A percentile compares a stretch with the other conserved stretches of the same genome.
Conservation (phyloP, 257 asterid genomes). For the Salvia miltiorrhiza region DNA sequence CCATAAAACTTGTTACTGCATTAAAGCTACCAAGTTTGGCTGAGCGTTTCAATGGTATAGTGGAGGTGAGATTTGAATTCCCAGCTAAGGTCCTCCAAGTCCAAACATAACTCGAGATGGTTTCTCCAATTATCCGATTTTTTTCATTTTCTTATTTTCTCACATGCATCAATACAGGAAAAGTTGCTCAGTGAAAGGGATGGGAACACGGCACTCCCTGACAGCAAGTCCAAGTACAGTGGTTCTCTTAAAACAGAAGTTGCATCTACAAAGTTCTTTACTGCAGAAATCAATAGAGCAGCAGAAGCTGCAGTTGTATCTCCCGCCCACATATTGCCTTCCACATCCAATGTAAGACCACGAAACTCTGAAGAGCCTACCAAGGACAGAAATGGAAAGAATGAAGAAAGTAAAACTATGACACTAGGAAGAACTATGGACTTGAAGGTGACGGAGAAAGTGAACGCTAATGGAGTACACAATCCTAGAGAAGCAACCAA, state of each 20-base stretch:
- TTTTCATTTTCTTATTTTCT: conserved; percentile 13
- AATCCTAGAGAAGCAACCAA: conserved; percentile 33
- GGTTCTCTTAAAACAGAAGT: conserved; percentile 23
- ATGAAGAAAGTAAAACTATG: conserved; percentile 29
- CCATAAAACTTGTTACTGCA: conserved; percentile 89
- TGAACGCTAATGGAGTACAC: conserved; percentile 21
- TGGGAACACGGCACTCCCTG: conserved; percentile 24
- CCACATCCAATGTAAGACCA: conserved; percentile 30
- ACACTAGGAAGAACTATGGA: conserved; percentile 34
- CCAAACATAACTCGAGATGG: not conserved
- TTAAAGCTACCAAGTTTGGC: conserved; percentile 91
- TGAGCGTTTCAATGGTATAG: conserved; percentile 79
- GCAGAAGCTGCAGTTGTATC: conserved; percentile 27
- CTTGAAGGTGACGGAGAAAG: conserved; percentile 22
- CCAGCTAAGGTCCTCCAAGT: not conserved
- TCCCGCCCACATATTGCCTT: conserved; percentile 30
- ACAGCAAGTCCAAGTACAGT: conserved; percentile 24
- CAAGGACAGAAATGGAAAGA: conserved; percentile 28
- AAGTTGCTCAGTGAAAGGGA: conserved; percentile 47
- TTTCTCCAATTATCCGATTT: not conserved
- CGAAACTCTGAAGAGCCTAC: conserved; percentile 34
- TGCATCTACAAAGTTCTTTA: conserved; percentile 24
- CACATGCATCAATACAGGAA: conserved; percentile 45
- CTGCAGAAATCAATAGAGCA: conserved; percentile 39
- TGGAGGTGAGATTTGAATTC: conserved; percentile 55